Conservation (phyloP, 1,139 yeast genomes). For the Nadsonia commutata region DNA sequence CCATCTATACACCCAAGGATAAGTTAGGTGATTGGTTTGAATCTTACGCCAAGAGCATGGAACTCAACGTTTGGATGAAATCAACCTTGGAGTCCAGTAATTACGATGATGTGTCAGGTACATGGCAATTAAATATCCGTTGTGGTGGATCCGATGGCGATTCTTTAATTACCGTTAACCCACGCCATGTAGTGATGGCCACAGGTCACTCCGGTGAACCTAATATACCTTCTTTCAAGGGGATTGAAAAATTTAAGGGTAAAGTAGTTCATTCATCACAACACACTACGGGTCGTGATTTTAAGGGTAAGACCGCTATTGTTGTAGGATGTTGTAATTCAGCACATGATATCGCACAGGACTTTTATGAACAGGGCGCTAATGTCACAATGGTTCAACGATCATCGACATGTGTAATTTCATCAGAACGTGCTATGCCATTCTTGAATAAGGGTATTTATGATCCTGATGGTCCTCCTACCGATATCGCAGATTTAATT, state of each 20-base stretch:
- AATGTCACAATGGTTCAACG: constrained; percentile 30
- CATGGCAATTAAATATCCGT: constrained; percentile 21
- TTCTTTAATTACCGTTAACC: constrained; percentile 9
- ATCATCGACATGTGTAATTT: constrained; percentile 29
- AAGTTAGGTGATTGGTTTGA: constrained; percentile 31
- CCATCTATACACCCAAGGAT: constrained; percentile 30
- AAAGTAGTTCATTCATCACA: constrained; percentile 27
- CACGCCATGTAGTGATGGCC: constrained; percentile 27
- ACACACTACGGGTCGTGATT: constrained; percentile 11
- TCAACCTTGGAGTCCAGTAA: constrained; percentile 16
- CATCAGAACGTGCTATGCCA: constrained; percentile 22
- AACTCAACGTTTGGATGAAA: constrained; percentile 26
- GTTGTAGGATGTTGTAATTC: constrained; percentile 32
- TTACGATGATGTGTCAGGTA: constrained; percentile 19
- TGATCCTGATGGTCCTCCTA: constrained; percentile 7
- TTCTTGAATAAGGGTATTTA: constrained; percentile 21
- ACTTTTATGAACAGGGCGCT: constrained; percentile 28
- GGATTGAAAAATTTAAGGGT: constrained; percentile 27
- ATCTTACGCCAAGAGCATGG: constrained; percentile 26
- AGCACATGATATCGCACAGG: constrained; percentile 32
- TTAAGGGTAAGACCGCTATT: constrained; percentile 26
- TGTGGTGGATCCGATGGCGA: constrained; percentile 6
- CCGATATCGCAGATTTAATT: constrained; percentile 24
- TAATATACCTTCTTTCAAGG: constrained; percentile 25
- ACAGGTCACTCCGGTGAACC: constrained; percentile 29